Percentiles rank a stretch among this genome's conserved stretches.
Evolutionary conservation across 805 yeast species (phyloP).

Genomic region (Pichia manshurica): DNA sequence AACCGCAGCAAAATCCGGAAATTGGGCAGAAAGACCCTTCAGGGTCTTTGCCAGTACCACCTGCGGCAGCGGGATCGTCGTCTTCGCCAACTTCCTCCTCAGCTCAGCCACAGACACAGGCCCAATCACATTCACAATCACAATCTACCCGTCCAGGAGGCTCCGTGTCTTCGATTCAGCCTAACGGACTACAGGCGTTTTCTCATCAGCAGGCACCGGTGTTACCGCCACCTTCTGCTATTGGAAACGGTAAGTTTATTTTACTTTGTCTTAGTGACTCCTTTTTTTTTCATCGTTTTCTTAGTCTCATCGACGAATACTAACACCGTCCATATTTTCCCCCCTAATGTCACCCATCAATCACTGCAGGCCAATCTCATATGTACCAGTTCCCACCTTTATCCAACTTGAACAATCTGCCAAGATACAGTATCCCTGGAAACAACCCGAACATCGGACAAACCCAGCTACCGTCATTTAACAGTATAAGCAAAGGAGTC

Average conservation of each 20-base stretch:
- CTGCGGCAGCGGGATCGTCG: not conserved
- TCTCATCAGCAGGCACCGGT: slow-evolving; percentile 11
- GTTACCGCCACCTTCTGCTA: slow-evolving; percentile 15
- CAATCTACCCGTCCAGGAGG: too few relatives aligned
- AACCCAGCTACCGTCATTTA: not conserved
- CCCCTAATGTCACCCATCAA: not conserved
- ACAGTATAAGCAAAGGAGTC: not conserved
- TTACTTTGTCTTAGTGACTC: too few relatives aligned
- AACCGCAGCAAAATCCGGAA: not conserved
- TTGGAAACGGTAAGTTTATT: slow-evolving; percentile 16
- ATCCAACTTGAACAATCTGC: slow-evolving; percentile 45
- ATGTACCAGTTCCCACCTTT: slow-evolving; percentile 46
- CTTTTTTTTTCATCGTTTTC: too few relatives aligned
- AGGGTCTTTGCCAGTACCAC: not conserved
- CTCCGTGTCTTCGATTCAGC: too few relatives aligned
- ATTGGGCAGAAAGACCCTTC: not conserved
- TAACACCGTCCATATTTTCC: not conserved
- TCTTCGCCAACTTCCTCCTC: not conserved
- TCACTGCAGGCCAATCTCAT: slow-evolving; percentile 36
- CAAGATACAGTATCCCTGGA: slow-evolving; percentile 31
- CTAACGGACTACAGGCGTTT: not conserved
- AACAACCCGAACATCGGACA: slow-evolving; percentile 3
- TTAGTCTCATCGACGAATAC: too few relatives aligned
- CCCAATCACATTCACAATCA: too few relatives aligned
- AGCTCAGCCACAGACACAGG: slow-evolving; percentile 1